Evolutionary conservation across 1,139 yeast genomes (phyloP).

Genomic region (Yamadazyma friedrichii): DNA sequence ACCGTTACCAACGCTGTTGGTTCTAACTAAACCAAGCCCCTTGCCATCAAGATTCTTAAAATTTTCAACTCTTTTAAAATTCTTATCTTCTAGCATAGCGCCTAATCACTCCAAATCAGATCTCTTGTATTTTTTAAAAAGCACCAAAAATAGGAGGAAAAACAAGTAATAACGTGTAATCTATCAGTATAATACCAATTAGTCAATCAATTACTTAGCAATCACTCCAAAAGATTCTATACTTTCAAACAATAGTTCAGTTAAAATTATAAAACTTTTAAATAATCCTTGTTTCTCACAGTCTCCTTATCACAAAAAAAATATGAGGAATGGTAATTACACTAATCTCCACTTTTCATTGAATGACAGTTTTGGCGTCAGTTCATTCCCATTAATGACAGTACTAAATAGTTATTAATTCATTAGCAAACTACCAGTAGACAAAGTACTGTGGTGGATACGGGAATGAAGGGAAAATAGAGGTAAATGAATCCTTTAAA

Average conservation of each 20-base stretch:
- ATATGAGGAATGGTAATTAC: background rate
- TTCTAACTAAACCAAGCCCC: background rate
- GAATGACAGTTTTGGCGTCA: slow-evolving; percentile 1
- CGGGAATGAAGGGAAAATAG: too few species aligned
- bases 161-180: background rate
- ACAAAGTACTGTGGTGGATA: too few species aligned
- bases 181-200: too few species aligned
- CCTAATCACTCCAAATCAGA: background rate
- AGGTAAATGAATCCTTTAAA: too few species aligned
- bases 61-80: background rate
- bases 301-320: slow-evolving; percentile 1
- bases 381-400: too few species aligned
- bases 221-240: too few species aligned
- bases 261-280: background rate
- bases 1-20: background rate
- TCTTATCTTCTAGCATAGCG: background rate
- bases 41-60: background rate
- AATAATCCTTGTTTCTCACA: background rate
- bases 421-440: too few species aligned
- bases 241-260: background rate
- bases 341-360: slow-evolving; percentile 3
- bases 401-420: too few species aligned
- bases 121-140: too few species aligned
- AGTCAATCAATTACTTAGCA: too few species aligned
- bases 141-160: too few species aligned